Base-by-base conservation (phyloP, 129 eudicot genomes). In the Centaurea solstitialis region DNA sequence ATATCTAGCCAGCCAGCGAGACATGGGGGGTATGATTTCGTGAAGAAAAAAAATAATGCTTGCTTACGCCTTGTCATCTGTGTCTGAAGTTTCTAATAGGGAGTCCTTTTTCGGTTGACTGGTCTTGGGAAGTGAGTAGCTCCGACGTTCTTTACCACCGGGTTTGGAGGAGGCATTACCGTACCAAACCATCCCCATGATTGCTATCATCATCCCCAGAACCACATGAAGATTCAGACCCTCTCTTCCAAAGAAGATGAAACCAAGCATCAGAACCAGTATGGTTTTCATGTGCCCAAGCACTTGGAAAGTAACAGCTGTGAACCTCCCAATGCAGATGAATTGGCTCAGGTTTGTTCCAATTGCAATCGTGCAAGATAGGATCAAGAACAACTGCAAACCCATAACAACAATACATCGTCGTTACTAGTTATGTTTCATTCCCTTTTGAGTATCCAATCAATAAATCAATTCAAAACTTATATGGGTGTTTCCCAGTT, bases 211-310 rank as follows among this genome's bases (percentile, higher is more conserved):
- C 90, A 83, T 86, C 28, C 90, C 90, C 3, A 91, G 18, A 24
- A 91, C 88, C 50, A 91, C 96, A 7, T 91, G 93, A 13, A 89
- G 80, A 62, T 91, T 91, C 21, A 89, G 84, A n/a, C 96, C 96
- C 50, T 91, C 96, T 70, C 80, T 84, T 3, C 96, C 93, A 33
- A 91, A 91, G 74, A 89, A 91, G 21, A 91, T 22, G 82, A 91
- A 91, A 9, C 96, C 93, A 18, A 91, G 69, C 23, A 81, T 87
- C 76, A 91, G 81, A 50, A 91, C 96, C 1, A 91, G 88, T 73
- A 91, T 85, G 28, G 96, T 91, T 87, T 91, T 91, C 93, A 91
- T 91, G 83, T 91, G 96, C 38, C 96, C 96, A 6, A 91, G 91
- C 45, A 89, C 96, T 83, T 91, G 96, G 79, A 91, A 91, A 6